Percentiles rank a stretch among this genome's conserved stretches.
These are phyloP conservation scores for Paraphaeosphaeria sporulosa DNA, from an alignment of 2,329 filamentous ascomycete genomes.

Conservation along the genomic window DNA sequence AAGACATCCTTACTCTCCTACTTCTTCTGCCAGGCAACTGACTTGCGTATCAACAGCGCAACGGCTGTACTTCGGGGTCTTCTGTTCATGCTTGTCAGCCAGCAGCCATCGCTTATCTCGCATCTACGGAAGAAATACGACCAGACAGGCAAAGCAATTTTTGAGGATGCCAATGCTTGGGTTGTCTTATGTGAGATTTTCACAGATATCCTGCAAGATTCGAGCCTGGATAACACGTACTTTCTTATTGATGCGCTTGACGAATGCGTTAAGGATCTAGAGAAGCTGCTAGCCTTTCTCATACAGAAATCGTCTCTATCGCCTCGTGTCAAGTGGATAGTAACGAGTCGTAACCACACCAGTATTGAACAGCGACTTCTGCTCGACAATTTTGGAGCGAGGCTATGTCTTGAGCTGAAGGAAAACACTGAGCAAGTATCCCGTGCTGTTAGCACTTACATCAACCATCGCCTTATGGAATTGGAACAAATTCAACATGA, in stretches of 20 bases:
- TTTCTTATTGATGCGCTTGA: background rate
- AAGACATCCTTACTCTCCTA: background rate
- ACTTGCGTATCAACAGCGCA: background rate
- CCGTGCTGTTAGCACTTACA: too few species aligned
- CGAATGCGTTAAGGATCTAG: slow-evolving; percentile 1
- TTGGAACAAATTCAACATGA: too few species aligned
- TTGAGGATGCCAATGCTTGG: slow-evolving; percentile 4
- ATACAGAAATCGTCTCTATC: too few species aligned
- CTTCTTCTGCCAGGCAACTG: slow-evolving; percentile 6
- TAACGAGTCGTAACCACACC: too few species aligned
- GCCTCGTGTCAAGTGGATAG: too few species aligned
- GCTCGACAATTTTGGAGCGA: too few species aligned
- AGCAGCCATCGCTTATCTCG: background rate
- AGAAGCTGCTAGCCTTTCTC: too few species aligned
- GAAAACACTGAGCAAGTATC: too few species aligned
- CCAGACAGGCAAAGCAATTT: background rate
- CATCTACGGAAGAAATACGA: background rate
- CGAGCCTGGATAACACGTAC: background rate
- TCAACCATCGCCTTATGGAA: too few species aligned
- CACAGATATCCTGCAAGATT: background rate
- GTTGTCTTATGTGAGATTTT: background rate
- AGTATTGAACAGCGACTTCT: too few species aligned
- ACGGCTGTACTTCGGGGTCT: background rate
- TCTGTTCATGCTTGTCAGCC: slow-evolving; percentile 2
- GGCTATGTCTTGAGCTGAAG: too few species aligned